phyloP scores from a whole-genome alignment of 805 yeast species.

The Pichia rugopelliculosa region DNA sequence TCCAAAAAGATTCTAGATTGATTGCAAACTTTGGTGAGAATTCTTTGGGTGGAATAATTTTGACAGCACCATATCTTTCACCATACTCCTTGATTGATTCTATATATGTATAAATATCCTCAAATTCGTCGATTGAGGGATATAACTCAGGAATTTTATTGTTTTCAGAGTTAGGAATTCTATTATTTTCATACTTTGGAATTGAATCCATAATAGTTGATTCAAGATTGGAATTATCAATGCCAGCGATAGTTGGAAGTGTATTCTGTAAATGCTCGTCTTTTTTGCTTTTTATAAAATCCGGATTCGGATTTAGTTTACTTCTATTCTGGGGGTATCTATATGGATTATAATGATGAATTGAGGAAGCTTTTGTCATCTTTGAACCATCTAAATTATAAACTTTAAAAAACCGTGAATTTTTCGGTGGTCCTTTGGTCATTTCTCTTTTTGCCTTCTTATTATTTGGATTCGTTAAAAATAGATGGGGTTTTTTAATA shows the following conservation, averaged over 20 bases:
- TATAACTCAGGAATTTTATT: slow-evolving; percentile 44
- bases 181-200: not conserved
- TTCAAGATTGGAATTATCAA: not conserved
- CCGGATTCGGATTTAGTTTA: slow-evolving; percentile 38
- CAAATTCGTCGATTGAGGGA: slow-evolving; percentile 49
- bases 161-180: not conserved
- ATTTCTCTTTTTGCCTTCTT: slow-evolving; percentile 5
- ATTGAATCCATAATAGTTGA: not conserved
- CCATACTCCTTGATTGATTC: slow-evolving; percentile 50
- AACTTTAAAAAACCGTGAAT: slow-evolving; percentile 23
- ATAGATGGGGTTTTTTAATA: slow-evolving; percentile 3
- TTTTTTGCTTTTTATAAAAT: slow-evolving; percentile 20
- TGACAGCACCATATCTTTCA: slow-evolving; percentile 61
- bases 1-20: slow-evolving; percentile 43
- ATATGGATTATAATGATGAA: slow-evolving; percentile 38
- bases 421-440: slow-evolving; percentile 21
- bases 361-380: slow-evolving; percentile 9
- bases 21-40: slow-evolving; percentile 20
- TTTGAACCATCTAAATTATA: slow-evolving; percentile 13
- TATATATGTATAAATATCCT: slow-evolving; percentile 60
- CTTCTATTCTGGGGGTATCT: slow-evolving; percentile 38
- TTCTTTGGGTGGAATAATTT: slow-evolving; percentile 52
- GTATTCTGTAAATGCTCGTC: not conserved
- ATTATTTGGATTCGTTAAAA: slow-evolving; percentile 2
- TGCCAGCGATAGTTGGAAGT: not conserved